Evolutionary conservation across 208 protist species (phyloP).

Genomic region (Acanthamoeba lenticulata): DNA sequence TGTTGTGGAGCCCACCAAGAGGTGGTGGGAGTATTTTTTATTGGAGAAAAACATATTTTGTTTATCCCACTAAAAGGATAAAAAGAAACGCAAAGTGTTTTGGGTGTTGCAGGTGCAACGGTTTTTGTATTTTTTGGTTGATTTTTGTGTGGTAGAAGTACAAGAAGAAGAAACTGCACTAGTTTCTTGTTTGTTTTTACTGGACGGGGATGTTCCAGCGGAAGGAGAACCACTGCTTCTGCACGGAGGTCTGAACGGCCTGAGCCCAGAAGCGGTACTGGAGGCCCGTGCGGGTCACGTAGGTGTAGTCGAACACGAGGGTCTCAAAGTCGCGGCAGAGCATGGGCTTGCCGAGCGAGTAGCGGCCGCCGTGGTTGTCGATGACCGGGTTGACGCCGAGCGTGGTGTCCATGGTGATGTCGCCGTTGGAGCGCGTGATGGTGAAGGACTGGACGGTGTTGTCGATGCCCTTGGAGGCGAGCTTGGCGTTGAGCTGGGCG

Average conservation of each 20-base stretch:
- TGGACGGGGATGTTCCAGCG: conserved; percentile 3
- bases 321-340: conserved; percentile 8
- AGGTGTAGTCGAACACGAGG: background rate
- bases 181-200: background rate
- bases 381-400: background rate
- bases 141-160: background rate
- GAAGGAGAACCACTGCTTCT: conserved; percentile 8
- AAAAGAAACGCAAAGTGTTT: no score
- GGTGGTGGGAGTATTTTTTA: no score
- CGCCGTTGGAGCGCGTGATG: background rate
- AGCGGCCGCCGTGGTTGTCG: background rate
- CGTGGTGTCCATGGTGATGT: background rate
- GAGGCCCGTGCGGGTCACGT: background rate
- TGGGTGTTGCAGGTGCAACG: no score
- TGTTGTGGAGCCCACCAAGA: no score
- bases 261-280: background rate
- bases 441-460: background rate
- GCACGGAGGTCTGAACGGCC: background rate
- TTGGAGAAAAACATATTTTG: no score
- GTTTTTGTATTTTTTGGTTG: background rate
- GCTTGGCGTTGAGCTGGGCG: background rate
- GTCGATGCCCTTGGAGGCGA: background rate
- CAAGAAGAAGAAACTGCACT: no score
- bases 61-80: no score
- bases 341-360: conserved; percentile 21